These are phyloP conservation scores for Talaromyces sp. DNA, from an alignment of 2,329 filamentous ascomycete species.

Conservation along the genomic window DNA sequence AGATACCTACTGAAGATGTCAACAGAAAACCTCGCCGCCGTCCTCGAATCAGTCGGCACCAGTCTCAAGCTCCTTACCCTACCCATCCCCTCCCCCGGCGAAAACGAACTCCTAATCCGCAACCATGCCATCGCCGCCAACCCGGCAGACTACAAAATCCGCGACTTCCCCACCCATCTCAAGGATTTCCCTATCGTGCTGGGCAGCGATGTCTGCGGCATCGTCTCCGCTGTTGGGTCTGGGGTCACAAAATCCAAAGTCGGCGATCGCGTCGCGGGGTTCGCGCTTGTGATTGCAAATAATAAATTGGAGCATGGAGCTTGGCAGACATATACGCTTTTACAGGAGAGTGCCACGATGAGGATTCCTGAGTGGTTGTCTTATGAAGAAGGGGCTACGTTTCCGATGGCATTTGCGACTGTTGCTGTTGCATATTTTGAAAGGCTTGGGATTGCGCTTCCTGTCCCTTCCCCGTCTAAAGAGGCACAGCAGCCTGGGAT, in stretches of 20 bases:
- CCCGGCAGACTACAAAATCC: constrained; percentile 35
- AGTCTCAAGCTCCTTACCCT: not conserved
- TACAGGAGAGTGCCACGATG: constrained; percentile 7
- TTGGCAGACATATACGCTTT: constrained; percentile 11
- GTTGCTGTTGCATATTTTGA: constrained; percentile 1
- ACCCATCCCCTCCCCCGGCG: constrained; percentile 21
- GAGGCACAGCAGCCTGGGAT: constrained; percentile 29
- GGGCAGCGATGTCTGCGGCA: constrained; percentile 31
- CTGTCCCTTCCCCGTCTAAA: not conserved
- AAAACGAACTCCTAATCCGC: constrained; percentile 24
- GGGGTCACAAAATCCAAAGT: constrained; percentile 27
- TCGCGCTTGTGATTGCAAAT: constrained; percentile 20
- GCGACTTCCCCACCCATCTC: constrained; percentile 28
- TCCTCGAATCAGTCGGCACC: constrained; percentile 2
- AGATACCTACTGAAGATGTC: not conserved
- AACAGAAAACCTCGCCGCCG: constrained; percentile 4
- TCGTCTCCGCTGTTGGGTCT: constrained; percentile 30
- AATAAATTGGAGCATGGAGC: not conserved
- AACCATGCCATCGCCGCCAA: constrained; percentile 28
- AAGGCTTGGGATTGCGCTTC: constrained; percentile 1
- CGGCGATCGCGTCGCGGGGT: constrained; percentile 32
- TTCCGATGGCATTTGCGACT: constrained; percentile 13
- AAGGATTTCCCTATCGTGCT: constrained; percentile 24
- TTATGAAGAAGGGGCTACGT: constrained; percentile 21
- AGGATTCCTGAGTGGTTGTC: constrained; percentile 23